Base-by-base conservation (phyloP, 2,329 filamentous ascomycete genomes). In the Pestalotiopsis sp. region DNA sequence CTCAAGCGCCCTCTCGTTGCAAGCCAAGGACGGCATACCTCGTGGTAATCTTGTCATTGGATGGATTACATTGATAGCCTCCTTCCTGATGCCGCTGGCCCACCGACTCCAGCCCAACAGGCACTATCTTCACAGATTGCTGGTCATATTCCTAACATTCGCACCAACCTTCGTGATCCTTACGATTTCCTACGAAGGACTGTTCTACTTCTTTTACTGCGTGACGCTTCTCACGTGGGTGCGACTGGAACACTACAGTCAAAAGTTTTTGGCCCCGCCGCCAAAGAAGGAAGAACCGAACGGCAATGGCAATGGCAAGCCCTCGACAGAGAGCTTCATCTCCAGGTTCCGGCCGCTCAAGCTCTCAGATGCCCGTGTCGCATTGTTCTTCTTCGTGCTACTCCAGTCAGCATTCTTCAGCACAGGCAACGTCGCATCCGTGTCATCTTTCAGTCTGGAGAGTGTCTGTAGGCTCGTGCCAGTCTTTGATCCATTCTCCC, bases 351-450 rank as follows among this genome's bases (percentile, higher is more conserved):
- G 95, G 57, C 85, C 92, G 0, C 86, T 98, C 63, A 90, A 87
- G 1, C 85, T 98, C 5, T 88, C 92, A n/a, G 96, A 99, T 78
- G 90, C 92, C 4, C 92, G 97, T 49, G 92, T 97, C 45, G 92
- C 94, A 1, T 87, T 99, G 6, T 98, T 98, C 85, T 98, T 98
- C 86, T 92, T 99, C 80, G 94, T 94, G 73, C 88, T 99, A 52
- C 87, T 99, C 5, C 96, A 99, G 80, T 95, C 95, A 3, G 96
- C 92, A 65, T 99, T 99, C 81, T 99, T 98, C 87, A 93, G 91
- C 82, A 98, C 95, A 0, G 96, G 96, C 72, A 99, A 99, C 82
- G 90, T 99, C 69, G 96, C 96, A 0, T 98, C 95, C 0, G 83
- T 99, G 67, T 97, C 95, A 17, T 93, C 94, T 1, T 99, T 99